Evolutionary conservation across 176 grass and related monocot species (phyloP).

Genomic region (Zoysia pacifica): DNA sequence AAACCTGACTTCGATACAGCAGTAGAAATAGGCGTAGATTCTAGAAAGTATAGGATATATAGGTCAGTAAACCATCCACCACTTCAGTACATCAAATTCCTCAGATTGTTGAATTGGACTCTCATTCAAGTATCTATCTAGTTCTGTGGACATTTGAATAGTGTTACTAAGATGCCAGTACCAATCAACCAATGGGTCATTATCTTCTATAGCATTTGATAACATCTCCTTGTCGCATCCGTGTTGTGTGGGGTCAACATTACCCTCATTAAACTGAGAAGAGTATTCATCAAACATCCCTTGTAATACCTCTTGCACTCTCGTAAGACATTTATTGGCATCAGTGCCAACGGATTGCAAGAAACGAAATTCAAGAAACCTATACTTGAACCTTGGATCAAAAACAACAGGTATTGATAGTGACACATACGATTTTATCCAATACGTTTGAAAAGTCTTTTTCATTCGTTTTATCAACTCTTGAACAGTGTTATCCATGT

Average conservation of each 20-base stretch:
- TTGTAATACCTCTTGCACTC: neutral
- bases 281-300: neutral
- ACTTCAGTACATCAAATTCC: neutral
- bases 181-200: conserved; percentile 2
- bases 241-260: neutral
- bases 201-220: neutral
- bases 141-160: neutral
- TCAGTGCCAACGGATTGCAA: neutral
- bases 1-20: neutral
- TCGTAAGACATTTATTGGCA: neutral
- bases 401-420: neutral
- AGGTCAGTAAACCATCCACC: neutral
- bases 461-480: neutral
- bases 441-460: conserved; percentile 9
- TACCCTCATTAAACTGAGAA: neutral
- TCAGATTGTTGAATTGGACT: neutral
- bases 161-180: neutral
- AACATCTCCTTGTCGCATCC: neutral
- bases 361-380: neutral
- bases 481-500: neutral
- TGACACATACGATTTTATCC: neutral
- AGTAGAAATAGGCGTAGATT: neutral
- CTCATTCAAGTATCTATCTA: conserved; percentile 21
- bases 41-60: conserved; percentile 9
- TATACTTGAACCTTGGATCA: conserved; percentile 9